Conservation (phyloP, 768 basidiomycete genomes). For the Mycena kentingensis region DNA sequence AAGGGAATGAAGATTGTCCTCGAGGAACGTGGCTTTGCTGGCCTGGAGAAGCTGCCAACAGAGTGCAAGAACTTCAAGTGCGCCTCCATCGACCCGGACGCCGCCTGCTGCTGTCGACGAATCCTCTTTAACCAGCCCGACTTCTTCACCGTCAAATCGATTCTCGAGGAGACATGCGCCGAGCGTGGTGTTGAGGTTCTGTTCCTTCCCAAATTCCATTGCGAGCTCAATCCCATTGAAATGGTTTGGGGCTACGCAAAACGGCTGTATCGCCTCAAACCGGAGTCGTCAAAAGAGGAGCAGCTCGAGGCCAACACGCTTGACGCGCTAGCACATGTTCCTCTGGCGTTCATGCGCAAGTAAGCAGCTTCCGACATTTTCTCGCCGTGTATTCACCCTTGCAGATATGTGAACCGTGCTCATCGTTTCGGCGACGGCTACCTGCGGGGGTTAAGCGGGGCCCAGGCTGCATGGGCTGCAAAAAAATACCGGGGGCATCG, state of each 20-base stretch:
- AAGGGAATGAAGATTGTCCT: slow-evolving; percentile 33
- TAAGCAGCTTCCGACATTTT: not conserved
- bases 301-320: slow-evolving; percentile 30
- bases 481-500: not conserved
- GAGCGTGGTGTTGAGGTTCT: not conserved
- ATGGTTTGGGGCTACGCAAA: slow-evolving; percentile 30
- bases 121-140: slow-evolving; percentile 29
- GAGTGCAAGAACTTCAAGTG: slow-evolving; percentile 32
- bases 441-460: not conserved
- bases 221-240: slow-evolving; percentile 31
- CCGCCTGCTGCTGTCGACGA: slow-evolving; percentile 28
- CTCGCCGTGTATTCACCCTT: not conserved
- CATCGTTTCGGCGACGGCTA: not conserved
- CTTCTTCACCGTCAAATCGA: slow-evolving; percentile 16
- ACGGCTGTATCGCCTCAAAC: slow-evolving; percentile 19
- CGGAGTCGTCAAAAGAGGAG: slow-evolving; percentile 20
- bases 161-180: slow-evolving; percentile 1
- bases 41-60: not conserved
- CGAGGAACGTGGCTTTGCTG: slow-evolving; percentile 1
- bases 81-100: not conserved
- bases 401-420: not conserved
- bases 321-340: slow-evolving; percentile 24
- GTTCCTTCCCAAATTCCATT: slow-evolving; percentile 12
- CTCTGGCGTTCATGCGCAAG: slow-evolving; percentile 8
- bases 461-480: not conserved